These are phyloP conservation scores for Tylopilus vinaceipallidus DNA, from an alignment of 768 basidiomycete genomes.

Conservation along the genomic window DNA sequence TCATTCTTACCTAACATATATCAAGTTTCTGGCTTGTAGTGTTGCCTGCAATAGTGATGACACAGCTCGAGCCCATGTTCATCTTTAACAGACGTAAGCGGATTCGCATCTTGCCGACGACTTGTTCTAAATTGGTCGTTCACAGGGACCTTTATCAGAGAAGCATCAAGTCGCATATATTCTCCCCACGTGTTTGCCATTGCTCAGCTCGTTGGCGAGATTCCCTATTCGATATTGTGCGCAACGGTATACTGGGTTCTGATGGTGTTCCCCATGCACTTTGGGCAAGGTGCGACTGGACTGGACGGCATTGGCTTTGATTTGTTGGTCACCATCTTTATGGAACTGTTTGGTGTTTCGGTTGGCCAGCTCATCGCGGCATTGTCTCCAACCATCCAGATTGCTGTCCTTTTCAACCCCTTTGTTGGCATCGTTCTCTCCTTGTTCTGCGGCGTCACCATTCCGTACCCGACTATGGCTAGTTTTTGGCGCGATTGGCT, in stretches of 20 bases:
- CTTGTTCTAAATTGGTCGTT: background rate
- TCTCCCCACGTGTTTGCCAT: constrained; percentile 83
- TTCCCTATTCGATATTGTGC: constrained; percentile 73
- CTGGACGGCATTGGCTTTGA: constrained; percentile 68
- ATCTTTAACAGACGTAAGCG: constrained; percentile 59
- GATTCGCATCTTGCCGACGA: constrained; percentile 23
- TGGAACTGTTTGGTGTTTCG: constrained; percentile 71
- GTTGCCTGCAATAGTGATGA: constrained; percentile 73
- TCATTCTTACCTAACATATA: background rate
- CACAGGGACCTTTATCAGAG: constrained; percentile 43
- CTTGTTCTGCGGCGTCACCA: constrained; percentile 79
- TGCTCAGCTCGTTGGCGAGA: constrained; percentile 77
- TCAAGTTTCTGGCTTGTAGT: constrained; percentile 70
- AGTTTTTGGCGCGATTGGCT: constrained; percentile 78
- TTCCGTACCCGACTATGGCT: constrained; percentile 62
- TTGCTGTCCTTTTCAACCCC: constrained; percentile 80
- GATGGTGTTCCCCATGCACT: constrained; percentile 71
- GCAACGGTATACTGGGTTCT: constrained; percentile 73
- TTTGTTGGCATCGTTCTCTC: constrained; percentile 63
- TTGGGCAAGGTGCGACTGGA: constrained; percentile 61
- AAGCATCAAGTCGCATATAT: constrained; percentile 84
- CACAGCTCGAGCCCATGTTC: constrained; percentile 72
- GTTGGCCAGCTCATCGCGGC: constrained; percentile 75
- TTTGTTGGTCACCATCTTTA: constrained; percentile 65
- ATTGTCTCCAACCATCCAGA: constrained; percentile 71